Evolutionary conservation across 805 yeast genomes (phyloP).

Genomic region (Hanseniaspora guilliermondii): DNA sequence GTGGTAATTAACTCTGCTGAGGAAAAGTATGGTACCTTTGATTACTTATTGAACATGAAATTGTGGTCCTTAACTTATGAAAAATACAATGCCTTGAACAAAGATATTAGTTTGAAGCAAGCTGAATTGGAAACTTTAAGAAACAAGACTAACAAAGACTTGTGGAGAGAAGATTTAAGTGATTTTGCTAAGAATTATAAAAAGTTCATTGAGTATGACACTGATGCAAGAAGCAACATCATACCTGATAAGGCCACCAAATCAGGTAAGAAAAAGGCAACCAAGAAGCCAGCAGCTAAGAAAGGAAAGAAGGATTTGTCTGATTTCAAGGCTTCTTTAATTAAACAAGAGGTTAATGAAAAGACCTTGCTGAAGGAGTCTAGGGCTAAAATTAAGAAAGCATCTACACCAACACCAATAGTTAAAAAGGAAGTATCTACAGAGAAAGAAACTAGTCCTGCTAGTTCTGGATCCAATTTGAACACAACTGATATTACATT

Average conservation of each 20-base stretch:
- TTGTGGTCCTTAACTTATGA: slow-evolving; percentile 89
- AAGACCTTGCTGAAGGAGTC: slow-evolving; percentile 9
- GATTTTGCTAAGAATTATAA: slow-evolving; percentile 57
- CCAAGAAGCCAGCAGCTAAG: slow-evolving; percentile 19
- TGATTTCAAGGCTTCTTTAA: slow-evolving; percentile 19
- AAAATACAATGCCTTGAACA: slow-evolving; percentile 66
- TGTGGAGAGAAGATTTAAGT: slow-evolving; percentile 79
- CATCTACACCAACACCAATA: slow-evolving; percentile 11
- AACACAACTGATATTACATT: not conserved
- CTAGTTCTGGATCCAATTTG: not conserved
- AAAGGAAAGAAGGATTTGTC: slow-evolving; percentile 16
- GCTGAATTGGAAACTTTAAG: slow-evolving; percentile 55
- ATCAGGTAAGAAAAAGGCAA: slow-evolving; percentile 23
- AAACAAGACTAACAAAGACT: slow-evolving; percentile 63
- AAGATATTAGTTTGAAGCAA: slow-evolving; percentile 62
- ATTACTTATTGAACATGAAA: slow-evolving; percentile 81
- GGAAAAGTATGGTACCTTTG: slow-evolving; percentile 55
- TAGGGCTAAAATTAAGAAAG: not conserved
- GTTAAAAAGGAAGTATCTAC: slow-evolving; percentile 18
- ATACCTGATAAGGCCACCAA: slow-evolving; percentile 36
- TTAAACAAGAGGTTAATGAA: slow-evolving; percentile 22
- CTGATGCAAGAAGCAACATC: slow-evolving; percentile 41
- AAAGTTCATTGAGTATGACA: slow-evolving; percentile 53
- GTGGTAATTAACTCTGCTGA: slow-evolving; percentile 32
- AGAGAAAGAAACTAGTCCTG: slow-evolving; percentile 14